Percentiles rank a stretch among this genome's conserved stretches.
These are phyloP conservation scores for Tetradesmus lagerheimii DNA, from an alignment of 139 green algal species.

Conservation along the genomic window DNA sequence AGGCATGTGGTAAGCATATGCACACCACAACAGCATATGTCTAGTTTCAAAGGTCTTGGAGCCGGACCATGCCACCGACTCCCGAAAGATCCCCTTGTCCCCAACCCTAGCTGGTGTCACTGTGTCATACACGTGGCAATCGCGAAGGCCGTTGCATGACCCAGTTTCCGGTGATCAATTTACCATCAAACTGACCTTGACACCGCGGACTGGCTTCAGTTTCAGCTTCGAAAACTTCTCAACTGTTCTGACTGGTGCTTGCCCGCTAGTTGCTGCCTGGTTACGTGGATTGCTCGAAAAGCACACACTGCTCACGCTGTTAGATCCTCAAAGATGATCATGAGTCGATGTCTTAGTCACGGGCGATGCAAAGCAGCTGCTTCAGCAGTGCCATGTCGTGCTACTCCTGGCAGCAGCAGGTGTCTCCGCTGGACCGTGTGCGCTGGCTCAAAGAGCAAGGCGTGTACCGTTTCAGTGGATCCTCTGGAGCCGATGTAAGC, in stretches of 20 bases:
- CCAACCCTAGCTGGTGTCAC: no score
- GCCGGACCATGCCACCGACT: no score
- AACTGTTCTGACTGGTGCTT: neutral
- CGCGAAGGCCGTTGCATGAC: no score
- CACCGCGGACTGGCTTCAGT: no score
- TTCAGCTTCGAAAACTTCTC: no score
- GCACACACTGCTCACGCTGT: neutral
- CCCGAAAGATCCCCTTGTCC: no score
- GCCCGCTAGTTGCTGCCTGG: neutral
- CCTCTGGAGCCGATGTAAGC: conserved; percentile 37
- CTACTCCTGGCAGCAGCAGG: neutral
- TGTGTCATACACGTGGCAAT: no score
- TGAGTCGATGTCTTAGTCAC: neutral
- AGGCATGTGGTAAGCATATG: no score
- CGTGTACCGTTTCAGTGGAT: conserved; percentile 37
- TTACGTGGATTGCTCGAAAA: neutral
- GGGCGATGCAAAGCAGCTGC: neutral
- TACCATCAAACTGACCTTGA: no score
- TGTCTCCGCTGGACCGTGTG: neutral
- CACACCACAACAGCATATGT: no score
- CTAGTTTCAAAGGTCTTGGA: no score
- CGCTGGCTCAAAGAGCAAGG: conserved; percentile 16
- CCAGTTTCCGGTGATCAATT: no score
- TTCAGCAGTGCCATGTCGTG: neutral
- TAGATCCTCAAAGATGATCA: neutral